phyloP scores from a whole-genome alignment of 2,329 filamentous ascomycete species.

The Tolypocladium tropicale region DNA sequence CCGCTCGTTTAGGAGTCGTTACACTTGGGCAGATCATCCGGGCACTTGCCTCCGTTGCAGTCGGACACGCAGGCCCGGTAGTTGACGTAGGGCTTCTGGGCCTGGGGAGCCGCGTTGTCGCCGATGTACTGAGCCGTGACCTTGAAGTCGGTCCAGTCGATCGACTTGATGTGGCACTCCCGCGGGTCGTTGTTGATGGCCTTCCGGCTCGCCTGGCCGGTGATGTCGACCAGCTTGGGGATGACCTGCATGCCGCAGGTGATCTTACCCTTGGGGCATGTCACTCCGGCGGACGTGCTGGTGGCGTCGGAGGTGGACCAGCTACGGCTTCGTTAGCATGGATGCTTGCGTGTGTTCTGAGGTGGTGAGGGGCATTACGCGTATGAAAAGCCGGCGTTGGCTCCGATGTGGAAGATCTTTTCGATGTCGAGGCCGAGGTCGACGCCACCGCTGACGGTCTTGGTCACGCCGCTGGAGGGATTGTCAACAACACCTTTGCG shows the following conservation, averaged over 20 bases:
- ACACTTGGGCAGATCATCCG: not conserved
- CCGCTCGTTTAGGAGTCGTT: not conserved
- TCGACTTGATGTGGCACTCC: not conserved
- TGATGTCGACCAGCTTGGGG: not conserved
- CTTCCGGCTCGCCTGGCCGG: not conserved
- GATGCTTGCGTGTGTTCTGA: not conserved
- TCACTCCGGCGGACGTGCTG: not conserved
- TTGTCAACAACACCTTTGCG: not conserved
- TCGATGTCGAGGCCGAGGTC: not conserved
- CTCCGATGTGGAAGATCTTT: not conserved
- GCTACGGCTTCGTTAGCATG: not conserved
- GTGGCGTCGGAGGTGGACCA: not conserved
- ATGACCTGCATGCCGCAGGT: not conserved
- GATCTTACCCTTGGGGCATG: not conserved
- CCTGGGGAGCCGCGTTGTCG: not conserved
- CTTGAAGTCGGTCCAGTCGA: not conserved
- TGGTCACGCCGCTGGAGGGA: not conserved
- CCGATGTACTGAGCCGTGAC: not conserved
- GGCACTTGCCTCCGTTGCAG: not conserved
- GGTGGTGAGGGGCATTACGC: not conserved
- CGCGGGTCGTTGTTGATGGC: not conserved
- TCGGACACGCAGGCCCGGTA: not conserved
- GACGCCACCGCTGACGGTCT: not conserved
- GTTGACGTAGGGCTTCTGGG: not conserved
- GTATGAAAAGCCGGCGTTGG: not conserved